Base-by-base conservation (phyloP, 495 filamentous ascomycete genomes). In the Penicillium alfredii region DNA sequence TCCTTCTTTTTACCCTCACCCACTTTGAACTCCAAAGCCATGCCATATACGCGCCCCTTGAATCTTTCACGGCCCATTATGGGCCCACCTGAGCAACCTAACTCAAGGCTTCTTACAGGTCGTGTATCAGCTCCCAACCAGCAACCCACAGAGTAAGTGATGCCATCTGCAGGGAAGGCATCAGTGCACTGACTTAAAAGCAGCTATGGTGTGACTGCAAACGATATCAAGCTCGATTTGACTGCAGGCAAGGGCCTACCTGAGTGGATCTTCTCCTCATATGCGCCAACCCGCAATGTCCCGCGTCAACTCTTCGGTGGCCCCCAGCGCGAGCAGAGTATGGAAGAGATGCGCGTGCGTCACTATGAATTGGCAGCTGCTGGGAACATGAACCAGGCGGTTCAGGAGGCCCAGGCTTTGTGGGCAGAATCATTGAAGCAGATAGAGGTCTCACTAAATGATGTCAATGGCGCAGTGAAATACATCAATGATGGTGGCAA, bases 251-350 rank as follows among this genome's bases (percentile, higher is more conserved):
- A 66, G 19, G 84, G 88, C 35, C 74, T 72, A 12, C 88, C 88
- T 23, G 52, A 69, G 68, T 95, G 86, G 84, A 72, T 87, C 8
- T 73, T 94, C n/a, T 93, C 88, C 0, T 72, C 78, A 23, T 95
- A 89, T 58, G 82, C 76, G 4, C 86, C 88, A 1, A 78, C 76
- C 4, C 69, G 62, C 44, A 73, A 86, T 35, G 79, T 80, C 1
- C 88, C 88, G 1, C 73, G 74, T 8, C 85, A 88, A 54, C 68
- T 94, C 1, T 88, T 93, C 48, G 87, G 85, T 12, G 86, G 86
- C 4, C 69, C 71, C 27, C 67, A 73, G n/a, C 68, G 84, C 13
- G 88, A 95, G 58, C 78, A 86, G 46, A 90, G 86, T 49, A 79
- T 80, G 22, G 88, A 95, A 58, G 88, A 95, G 53, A 68, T 88